Base-by-base conservation (phyloP, 768 basidiomycete genomes). In the Xerocomellus chrysenteron region DNA sequence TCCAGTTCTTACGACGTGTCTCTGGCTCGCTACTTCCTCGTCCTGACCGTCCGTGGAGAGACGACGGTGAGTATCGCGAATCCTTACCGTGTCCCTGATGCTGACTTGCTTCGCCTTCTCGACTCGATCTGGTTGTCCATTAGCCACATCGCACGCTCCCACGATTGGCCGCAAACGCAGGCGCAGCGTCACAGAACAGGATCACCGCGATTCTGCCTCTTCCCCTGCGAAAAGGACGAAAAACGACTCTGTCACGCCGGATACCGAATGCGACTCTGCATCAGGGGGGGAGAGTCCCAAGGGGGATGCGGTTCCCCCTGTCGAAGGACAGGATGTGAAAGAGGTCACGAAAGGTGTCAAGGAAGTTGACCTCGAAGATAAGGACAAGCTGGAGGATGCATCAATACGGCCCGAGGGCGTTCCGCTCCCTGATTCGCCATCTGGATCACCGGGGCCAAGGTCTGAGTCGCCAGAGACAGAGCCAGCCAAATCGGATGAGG, bases 81-180 rank as follows among this genome's bases (percentile, higher is more conserved):
- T 51, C 54, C 51, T 50, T 28, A 26, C 37, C 45, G 36, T 55
- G 28, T 30, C 46, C 47, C 47, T 30, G 43, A 43, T 55, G 48
- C 61, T 59, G 54, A 61, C 54, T 42, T 59, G 39, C 44, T 60
- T 36, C 49, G 14, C 36, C 54, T 40, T 63, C 58, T 37, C 55
- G 55, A 54, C 43, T 41, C 35, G 17, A 51, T 56, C 46, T 48
- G 45, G 36, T 46, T 19, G 4, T 24, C 21, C 26, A 6, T 14
- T 64, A 91, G 88, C 87, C 30, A 88, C 89, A 1, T 89, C 88
- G 26, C 87, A 83, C 64, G 87, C 88, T 3, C 88, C 88, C 1
- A 81, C 81, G 45, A 82, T 82, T 37, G 84, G 83, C 28, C 77
- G 79, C 21, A 90, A 90, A 73, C 84, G 89, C 60, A 81, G 83